A percentile compares a stretch with the other conserved stretches of the same genome.
Conservation (phyloP, 2,329 filamentous ascomycete species). For the Stachybotrys chlorohalonatus region DNA sequence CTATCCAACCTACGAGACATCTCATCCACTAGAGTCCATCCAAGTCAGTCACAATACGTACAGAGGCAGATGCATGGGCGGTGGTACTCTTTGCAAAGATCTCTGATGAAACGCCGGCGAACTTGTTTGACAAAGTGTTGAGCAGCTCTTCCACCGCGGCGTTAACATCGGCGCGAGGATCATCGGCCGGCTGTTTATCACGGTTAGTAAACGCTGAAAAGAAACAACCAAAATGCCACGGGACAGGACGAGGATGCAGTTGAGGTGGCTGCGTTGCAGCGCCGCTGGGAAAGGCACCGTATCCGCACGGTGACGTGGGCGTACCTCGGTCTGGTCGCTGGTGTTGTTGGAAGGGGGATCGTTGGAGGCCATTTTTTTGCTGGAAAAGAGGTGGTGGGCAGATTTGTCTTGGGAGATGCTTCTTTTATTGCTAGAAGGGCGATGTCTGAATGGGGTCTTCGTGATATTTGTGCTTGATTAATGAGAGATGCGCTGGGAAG, state of each 20-base stretch:
- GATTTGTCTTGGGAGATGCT: neutral
- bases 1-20: conserved; percentile 83
- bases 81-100: conserved; percentile 73
- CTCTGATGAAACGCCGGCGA: conserved; percentile 74
- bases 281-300: neutral
- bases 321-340: conserved; percentile 25
- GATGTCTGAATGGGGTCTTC: neutral
- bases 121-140: conserved; percentile 77
- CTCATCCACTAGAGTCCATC: conserved; percentile 66
- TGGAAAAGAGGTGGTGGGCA: neutral
- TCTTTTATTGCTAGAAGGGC: neutral
- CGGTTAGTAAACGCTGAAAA: no score
- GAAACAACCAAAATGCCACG: no score
- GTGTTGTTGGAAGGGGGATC: conserved; percentile 20
- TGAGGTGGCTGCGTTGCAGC: no score
- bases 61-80: neutral
- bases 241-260: no score
- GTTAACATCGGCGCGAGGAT: conserved; percentile 55
- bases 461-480: neutral
- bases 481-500: no score
- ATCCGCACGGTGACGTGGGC: conserved; percentile 5
- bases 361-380: conserved; percentile 24
- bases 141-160: conserved; percentile 80
- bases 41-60: conserved; percentile 4
- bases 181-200: conserved; percentile 27